These are phyloP conservation scores for Tolypocladium tundrense DNA, from an alignment of 2,329 filamentous ascomycete species.

Conservation along the genomic window DNA sequence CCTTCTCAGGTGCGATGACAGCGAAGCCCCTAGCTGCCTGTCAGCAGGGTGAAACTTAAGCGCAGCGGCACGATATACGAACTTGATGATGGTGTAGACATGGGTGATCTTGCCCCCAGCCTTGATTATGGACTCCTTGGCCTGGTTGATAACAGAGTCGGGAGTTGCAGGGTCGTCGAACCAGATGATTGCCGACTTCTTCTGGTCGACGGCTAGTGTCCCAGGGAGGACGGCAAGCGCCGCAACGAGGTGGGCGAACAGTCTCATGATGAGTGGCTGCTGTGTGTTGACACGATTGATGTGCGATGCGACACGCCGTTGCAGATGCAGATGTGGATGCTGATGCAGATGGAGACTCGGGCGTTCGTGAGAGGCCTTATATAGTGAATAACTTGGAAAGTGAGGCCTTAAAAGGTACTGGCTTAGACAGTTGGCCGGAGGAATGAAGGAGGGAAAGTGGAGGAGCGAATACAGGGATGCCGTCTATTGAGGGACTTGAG, in stretches of 20 bases:
- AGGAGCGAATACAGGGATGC: not conserved
- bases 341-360: not conserved
- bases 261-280: constrained; percentile 47
- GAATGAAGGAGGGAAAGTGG: not conserved
- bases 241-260: constrained; percentile 40
- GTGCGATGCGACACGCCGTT: not conserved
- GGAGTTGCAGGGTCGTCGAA: constrained; percentile 60
- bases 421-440: not conserved
- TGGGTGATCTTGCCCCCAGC: constrained; percentile 73
- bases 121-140: constrained; percentile 58
- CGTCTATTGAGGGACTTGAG: not conserved
- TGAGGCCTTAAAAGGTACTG: not conserved
- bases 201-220: constrained; percentile 50
- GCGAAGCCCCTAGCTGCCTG: constrained; percentile 57
- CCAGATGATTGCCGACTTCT: constrained; percentile 68
- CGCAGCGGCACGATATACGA: constrained; percentile 20
- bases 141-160: constrained; percentile 55
- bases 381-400: not conserved
- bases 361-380: too few species aligned
- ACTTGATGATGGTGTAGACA: constrained; percentile 61
- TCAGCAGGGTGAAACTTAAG: constrained; percentile 12
- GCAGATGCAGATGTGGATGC: not conserved
- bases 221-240: constrained; percentile 48
- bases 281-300: not conserved
- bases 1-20: constrained; percentile 58